Evolutionary conservation across 495 filamentous ascomycete species (phyloP), one percentile per base, ranked within the genome.

Genomic region (Aspergillus incahuasiensis): DNA sequence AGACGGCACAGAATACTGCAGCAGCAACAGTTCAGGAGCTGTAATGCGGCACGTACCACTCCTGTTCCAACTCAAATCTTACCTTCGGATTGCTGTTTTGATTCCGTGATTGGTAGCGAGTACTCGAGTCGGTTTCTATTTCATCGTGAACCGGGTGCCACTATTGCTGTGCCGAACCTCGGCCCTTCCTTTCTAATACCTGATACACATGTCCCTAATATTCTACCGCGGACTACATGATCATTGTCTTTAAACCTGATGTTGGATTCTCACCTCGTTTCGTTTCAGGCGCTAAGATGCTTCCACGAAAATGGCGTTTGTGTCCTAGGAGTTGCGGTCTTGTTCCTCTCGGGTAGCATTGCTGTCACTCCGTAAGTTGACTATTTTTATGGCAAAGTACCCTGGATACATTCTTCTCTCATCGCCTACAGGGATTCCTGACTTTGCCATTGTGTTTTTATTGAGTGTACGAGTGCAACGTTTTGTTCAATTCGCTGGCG

Each of bases 1-100:
- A 77, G 48, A 72, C 74, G 11, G 69, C 69, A 11, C 74, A 76
- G 62, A 70, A 65, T 19, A 62, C 69, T 6, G 75, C 69, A 18
- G 66, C 71, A 13, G 34, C 34, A 25, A 59, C 63, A n/a, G 58
- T 76, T n/a, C 66, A 58, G 5, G 75, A 75, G 55, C 57, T 78
- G 54, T 75, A 57, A 75, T 78, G 54, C 74, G 56, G 74, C 5
- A 25, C 4, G 38, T 12, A 12, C 21, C 28, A 30, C 24, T 15
- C 25, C 49, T 19, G 25, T 41, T n/a, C 21, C 20, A 6, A 19
- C 28, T 47, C 12, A 11, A 11, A 41, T 50, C 44, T 47, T 39
- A 20, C 18, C 20, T 19, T 9, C 2, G 15, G 1, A 7, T 6
- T 20, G 25, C 8, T 35, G 40, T 30, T 39, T 48, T 13, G 39